Evolutionary conservation across 2,329 filamentous ascomycete species (phyloP), one percentile per base, ranked within the genome.

Genomic region (Nemania serpens): DNA sequence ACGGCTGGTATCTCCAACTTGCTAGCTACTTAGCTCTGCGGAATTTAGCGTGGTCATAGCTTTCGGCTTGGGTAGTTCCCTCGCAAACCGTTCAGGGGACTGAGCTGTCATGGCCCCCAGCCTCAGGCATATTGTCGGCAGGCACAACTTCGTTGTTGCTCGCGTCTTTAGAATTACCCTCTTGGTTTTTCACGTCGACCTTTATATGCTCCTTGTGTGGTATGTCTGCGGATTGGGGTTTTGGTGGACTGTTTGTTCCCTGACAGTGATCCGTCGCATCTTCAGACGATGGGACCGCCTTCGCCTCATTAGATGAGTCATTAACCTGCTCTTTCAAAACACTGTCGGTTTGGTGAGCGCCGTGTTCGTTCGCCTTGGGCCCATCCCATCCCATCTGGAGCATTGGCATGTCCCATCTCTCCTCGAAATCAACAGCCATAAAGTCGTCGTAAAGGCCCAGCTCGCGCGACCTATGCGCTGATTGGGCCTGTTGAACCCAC

Each of bases 401-500:
- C 49, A 82, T 64, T 55, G 76, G 66, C 7, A 78, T 74, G 0
- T 71, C 76, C 83, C 83, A 86, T 25, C 80, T 78, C 2, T 76
- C 70, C 66, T 79, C 74, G 58, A 86, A 82, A 55, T 77, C 77
- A 2, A 71, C 67, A 10, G 75, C 70, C 33, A 83, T 71, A 53
- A 77, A 80, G 3, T 78, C 77, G 59, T 85, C 78, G 61, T 84
- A 86, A 1, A 80, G 75, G 4, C 84, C 84, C 1, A 74, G 69
- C 52, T 73, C 75, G 57, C 83, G 80, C 68, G 77, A 75, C 55
- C 77, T 75, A 62, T 85, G 81, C 0, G 84, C 84, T 3, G 70
- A 70, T 75, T 80, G 84, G 1, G 84, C 84, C 57, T 81, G 75
- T 15, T 69, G 73, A 7, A 87, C 76, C 84, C 84, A 86, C 13